Base-by-base conservation (phyloP, 2,329 filamentous ascomycete genomes). In the Zarea fungicola region DNA sequence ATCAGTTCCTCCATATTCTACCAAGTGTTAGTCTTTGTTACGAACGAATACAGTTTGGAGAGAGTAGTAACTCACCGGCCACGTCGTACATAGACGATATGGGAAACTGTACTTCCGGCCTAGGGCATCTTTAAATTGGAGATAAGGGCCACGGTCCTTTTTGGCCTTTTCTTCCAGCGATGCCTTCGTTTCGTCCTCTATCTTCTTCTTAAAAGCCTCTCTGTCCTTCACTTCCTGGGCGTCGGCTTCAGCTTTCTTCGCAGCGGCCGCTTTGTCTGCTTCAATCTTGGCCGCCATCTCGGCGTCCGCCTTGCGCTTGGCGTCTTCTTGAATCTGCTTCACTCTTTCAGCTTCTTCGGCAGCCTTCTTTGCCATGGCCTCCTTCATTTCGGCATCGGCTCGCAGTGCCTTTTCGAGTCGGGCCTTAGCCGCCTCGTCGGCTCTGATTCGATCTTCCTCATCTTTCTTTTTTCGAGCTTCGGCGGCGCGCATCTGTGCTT, bases 81-180 rank as follows among this genome's bases (percentile, higher is more conserved):
- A 95, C 3, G 84, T 93, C 60, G 83, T 81, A 66, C 90, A 96
- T 25, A 95, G 66, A 54, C 91, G 81, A 68, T 85, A 96, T 2
- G 91, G 91, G 61, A 96, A 96, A 67, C 83, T 93, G 65, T 95
- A 96, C 66, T 95, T 96, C 56, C 91, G 80, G 26, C 89, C 88
- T 14, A 96, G 83, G 1, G 90, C 90, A 63, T 96, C 91, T 68
- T 95, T 95, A 71, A 95, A 95, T 57, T 84, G 85, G 64, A 96
- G 88, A 3, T 87, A 88, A 36, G 83, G 75, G 65, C 89, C 87
- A 32, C 72, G 65, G 8, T 68, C 65, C 58, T 74, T 74, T 59
- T 74, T 73, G 16, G 70, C 68, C 45, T 75, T 74, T 31, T 73
- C 71, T 31, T 75, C 58, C 18, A 74, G 56, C 54, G 69, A 72